Base-by-base conservation (phyloP, 202 grass and related monocot species). In the Schoenoplectus triqueter region DNA sequence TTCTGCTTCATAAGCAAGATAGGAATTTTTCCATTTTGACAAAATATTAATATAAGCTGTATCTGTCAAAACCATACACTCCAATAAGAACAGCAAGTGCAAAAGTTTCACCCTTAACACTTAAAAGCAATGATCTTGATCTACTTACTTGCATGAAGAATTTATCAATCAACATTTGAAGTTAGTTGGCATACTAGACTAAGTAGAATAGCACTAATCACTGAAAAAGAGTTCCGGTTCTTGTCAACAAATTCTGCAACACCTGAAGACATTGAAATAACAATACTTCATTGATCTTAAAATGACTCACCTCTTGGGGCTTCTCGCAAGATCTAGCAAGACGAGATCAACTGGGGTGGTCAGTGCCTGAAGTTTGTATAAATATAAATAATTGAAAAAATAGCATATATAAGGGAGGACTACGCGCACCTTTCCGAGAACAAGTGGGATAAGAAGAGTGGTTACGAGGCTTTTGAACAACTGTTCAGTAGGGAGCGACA, bases 181-280 rank as follows among this genome's bases (percentile, higher is more conserved):
- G 31, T 78, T 66, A 82, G 75, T 71, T 81, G 74, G 83, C 91
- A 83, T 94, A 98, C 93, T 67, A 98, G 66, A 71, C 93, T 94
- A 87, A 98, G 95, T 76, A 95, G 73, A 82, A 98, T 42, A 84
- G 91, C 91, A 88, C 91, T 95, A 67, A 90, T 87, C 88, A 98
- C 87, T 20, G 93, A 91, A 90, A 98, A 95, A 18, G 82, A 88
- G 31, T 87, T 66, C 39, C 84, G 85, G 85, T 98, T 94, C 80
- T 82, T 80, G 88, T 98, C 95, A 84, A 94, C 88, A 86, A 89
- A 95, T 84, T 89, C 73, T 86, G 93, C 91, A 80, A 95, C 63
- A 80, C 73, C 95, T 98, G 85, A 59, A 90, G 64, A 89, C 62
- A 18, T 44, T 21, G 22, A 79, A n/a, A 55, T 70, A 61, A 64